These are phyloP conservation scores for Nicotiana noctiflora DNA, from an alignment of 257 asterid species.

Conservation along the genomic window DNA sequence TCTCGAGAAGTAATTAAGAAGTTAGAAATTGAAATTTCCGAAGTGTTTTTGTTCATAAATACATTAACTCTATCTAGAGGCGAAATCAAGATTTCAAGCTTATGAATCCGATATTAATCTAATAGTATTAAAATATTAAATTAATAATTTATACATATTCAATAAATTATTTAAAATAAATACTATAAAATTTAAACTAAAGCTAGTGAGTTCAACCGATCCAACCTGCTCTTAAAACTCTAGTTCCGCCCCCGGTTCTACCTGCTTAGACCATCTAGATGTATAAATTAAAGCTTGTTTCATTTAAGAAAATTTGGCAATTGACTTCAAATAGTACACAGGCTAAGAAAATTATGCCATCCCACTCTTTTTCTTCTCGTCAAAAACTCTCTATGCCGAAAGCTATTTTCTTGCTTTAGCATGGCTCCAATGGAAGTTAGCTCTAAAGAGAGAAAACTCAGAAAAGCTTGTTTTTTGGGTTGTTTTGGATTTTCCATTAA, in stretches of 20 bases:
- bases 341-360: not conserved
- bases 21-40: not conserved
- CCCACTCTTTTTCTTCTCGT: not conserved
- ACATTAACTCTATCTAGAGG: too few species aligned
- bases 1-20: too few species aligned
- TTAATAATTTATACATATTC: too few species aligned
- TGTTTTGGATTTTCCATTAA: conserved; percentile 12
- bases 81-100: too few species aligned
- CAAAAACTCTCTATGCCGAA: not conserved
- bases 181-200: too few species aligned
- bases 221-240: too few species aligned
- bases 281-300: not conserved
- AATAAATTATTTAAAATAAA: too few species aligned
- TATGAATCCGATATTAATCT: too few species aligned
- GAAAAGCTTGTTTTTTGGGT: conserved; percentile 6
- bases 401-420: not conserved
- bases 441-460: not conserved
- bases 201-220: too few species aligned
- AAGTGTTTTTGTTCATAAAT: too few species aligned
- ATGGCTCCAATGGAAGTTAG: not conserved
- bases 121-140: too few species aligned
- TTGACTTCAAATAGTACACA: not conserved
- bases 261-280: not conserved
- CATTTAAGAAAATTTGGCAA: not conserved
- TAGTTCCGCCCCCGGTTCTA: not conserved